phyloP scores from a whole-genome alignment of 257 asterid species.

The Jacaranda mimosifolia region DNA sequence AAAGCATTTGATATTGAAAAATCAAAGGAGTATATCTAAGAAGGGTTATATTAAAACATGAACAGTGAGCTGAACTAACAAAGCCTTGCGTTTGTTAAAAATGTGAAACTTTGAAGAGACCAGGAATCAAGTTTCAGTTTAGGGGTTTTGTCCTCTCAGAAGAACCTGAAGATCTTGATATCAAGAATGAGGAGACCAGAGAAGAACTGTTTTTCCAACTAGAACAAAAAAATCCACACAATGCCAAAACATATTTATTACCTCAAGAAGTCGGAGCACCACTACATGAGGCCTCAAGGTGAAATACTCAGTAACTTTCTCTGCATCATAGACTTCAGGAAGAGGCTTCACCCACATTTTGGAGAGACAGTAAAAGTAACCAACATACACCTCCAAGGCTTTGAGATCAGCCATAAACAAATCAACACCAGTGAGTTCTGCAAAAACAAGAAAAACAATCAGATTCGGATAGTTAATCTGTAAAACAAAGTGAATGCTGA shows the following conservation, averaged over 20 bases:
- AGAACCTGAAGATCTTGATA: slow-evolving; percentile 25
- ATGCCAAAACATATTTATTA: slow-evolving; percentile 37
- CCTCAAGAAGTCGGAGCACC: slow-evolving; percentile 89
- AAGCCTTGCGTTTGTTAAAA: not conserved
- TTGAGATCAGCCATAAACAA: slow-evolving; percentile 83
- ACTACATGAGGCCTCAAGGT: slow-evolving; percentile 90
- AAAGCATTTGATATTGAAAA: slow-evolving; percentile 1
- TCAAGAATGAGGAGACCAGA: slow-evolving; percentile 11
- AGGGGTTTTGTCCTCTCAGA: slow-evolving; percentile 1
- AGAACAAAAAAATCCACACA: slow-evolving; percentile 10
- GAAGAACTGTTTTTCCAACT: not conserved
- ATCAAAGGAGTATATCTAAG: not conserved
- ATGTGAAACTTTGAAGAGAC: not conserved
- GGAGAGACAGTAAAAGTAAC: slow-evolving; percentile 68
- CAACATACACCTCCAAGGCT: slow-evolving; percentile 79
- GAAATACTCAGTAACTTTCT: slow-evolving; percentile 76
- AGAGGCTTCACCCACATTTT: slow-evolving; percentile 93
- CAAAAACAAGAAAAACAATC: slow-evolving; percentile 32
- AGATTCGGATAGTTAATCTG: not conserved
- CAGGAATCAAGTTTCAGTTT: slow-evolving; percentile 4
- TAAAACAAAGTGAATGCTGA: no score
- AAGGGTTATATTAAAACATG: not conserved
- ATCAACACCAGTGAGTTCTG: slow-evolving; percentile 88
- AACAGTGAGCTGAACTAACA: not conserved
- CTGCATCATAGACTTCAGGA: slow-evolving; percentile 83